Percentiles rank a stretch among this genome's conserved stretches.
Conservation (phyloP, 2,329 filamentous ascomycete genomes). For the Berkeleyomyces basicola region DNA sequence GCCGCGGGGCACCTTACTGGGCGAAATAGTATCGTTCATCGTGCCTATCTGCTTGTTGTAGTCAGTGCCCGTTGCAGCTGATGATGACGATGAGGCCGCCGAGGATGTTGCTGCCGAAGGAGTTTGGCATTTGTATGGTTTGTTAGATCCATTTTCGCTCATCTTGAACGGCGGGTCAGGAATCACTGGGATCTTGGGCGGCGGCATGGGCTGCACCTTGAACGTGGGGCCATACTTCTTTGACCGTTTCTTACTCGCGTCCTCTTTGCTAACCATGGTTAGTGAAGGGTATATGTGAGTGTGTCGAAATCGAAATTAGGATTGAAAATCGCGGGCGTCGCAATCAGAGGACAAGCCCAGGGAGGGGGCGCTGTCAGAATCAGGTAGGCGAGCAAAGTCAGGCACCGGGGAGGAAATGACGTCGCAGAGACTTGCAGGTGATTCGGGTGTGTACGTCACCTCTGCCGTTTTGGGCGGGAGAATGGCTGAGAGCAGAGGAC, state of each 20-base stretch:
- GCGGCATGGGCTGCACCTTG: constrained; percentile 12
- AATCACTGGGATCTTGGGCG: constrained; percentile 11
- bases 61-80: not conserved
- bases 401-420: not conserved
- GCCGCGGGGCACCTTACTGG: constrained; percentile 25
- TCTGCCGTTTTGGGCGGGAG: not conserved
- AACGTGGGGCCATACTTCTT: constrained; percentile 14
- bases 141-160: constrained; percentile 13
- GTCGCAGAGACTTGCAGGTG: constrained; percentile 9
- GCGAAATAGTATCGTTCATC: constrained; percentile 26
- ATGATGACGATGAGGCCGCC: not conserved
- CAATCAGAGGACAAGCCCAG: not conserved
- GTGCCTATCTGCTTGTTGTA: not conserved
- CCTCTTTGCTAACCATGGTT: constrained; percentile 12
- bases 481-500: constrained; percentile 3
- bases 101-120: constrained; percentile 2
- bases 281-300: not conserved
- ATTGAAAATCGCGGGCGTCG: not conserved
- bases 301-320: not conserved
- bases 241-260: constrained; percentile 7
- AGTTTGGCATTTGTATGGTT: constrained; percentile 12
- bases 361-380: not conserved
- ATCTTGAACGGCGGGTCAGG: constrained; percentile 13
- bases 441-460: constrained; percentile 5
- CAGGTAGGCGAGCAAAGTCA: not conserved